A percentile compares a stretch with the other conserved stretches of the same genome.
Conservation (phyloP, 2,329 filamentous ascomycete genomes). For the Fusarium sp. region DNA sequence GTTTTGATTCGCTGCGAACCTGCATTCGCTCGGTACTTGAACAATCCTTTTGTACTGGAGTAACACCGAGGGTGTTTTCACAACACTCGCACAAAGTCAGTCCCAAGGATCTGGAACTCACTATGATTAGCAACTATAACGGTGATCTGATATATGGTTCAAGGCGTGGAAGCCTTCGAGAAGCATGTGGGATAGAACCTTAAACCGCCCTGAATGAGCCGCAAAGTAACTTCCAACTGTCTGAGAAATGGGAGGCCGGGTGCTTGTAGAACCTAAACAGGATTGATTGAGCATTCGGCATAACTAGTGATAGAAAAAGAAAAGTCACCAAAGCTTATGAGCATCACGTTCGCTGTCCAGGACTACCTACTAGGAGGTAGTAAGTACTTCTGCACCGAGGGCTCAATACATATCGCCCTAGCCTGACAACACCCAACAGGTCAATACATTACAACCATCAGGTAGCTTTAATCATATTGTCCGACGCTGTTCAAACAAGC, state of each 20-base stretch:
- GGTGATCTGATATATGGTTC: not conserved
- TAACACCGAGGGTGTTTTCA: not conserved
- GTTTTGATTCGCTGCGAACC: not conserved
- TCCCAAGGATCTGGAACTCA: not conserved
- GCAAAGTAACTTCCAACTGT: constrained; percentile 1
- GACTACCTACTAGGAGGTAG: not conserved
- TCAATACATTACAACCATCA: not conserved
- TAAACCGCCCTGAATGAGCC: not conserved
- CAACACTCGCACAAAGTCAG: not conserved
- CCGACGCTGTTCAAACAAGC: not conserved
- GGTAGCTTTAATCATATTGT: not conserved
- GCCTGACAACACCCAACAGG: not conserved
- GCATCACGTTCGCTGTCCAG: not conserved
- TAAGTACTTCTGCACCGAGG: not conserved
- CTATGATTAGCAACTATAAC: not conserved
- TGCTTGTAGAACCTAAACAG: not conserved
- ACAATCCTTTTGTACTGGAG: not conserved
- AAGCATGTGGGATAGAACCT: not conserved
- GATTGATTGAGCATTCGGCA: not conserved
- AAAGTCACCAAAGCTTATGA: not conserved
- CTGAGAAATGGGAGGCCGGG: not conserved
- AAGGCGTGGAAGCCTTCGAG: not conserved
- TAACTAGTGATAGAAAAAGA: not conserved
- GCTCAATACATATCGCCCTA: not conserved
- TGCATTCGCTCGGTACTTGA: not conserved